A percentile compares a stretch with the other conserved stretches of the same genome.
Evolutionary conservation across 495 filamentous ascomycete species (phyloP).

Genomic region (Aspergillus hancockii): DNA sequence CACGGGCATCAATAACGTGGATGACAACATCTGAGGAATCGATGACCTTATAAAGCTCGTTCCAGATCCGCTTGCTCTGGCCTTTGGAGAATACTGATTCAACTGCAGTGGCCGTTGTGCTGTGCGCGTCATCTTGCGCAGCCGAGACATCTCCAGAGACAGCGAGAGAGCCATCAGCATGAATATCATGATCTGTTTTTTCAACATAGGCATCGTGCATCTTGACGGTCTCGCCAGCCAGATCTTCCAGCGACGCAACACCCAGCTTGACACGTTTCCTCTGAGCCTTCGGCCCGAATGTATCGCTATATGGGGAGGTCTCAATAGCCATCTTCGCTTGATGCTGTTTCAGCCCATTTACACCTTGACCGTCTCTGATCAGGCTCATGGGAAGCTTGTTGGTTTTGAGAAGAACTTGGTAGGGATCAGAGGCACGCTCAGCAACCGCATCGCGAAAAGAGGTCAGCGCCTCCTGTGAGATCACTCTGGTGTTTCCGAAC

Average conservation of each 20-base stretch:
- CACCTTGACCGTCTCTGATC: constrained; percentile 63
- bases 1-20: constrained; percentile 90
- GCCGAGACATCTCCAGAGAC: constrained; percentile 52
- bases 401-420: constrained; percentile 85
- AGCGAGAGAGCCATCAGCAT: constrained; percentile 68
- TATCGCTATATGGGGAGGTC: constrained; percentile 79
- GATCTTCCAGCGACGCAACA: constrained; percentile 75
- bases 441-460: constrained; percentile 92
- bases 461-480: constrained; percentile 66
- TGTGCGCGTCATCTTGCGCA: constrained; percentile 44
- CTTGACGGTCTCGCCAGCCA: constrained; percentile 75
- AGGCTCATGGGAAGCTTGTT: constrained; percentile 91
- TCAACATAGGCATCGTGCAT: constrained; percentile 79
- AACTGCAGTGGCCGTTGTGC: constrained; percentile 64
- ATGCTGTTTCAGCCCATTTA: constrained; percentile 86
- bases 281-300: constrained; percentile 91
- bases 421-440: constrained; percentile 85
- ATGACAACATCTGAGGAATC: constrained; percentile 96
- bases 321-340: constrained; percentile 93
- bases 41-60: constrained; percentile 97
- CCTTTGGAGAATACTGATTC: constrained; percentile 95
- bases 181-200: constrained; percentile 67
- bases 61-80: constrained; percentile 94
- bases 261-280: constrained; percentile 87
- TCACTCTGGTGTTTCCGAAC: constrained; percentile 74